Percentiles rank a stretch among this genome's conserved stretches.
Evolutionary conservation across 2,329 filamentous ascomycete species (phyloP).

Genomic region (Penicillium sp.): DNA sequence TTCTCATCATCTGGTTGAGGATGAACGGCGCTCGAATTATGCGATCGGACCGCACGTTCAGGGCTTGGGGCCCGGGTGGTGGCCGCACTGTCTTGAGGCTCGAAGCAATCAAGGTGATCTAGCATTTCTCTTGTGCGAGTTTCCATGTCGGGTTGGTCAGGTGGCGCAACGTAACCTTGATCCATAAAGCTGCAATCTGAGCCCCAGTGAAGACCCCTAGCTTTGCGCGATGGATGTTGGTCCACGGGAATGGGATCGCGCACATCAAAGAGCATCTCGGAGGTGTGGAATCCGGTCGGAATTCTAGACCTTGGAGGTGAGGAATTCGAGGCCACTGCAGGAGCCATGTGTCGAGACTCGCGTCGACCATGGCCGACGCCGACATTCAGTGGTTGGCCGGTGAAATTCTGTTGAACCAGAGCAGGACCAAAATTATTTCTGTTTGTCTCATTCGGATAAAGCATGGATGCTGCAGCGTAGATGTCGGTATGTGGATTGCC

Average conservation of each 20-base stretch:
- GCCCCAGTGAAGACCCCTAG: conserved; percentile 54
- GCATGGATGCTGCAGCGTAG: conserved; percentile 51
- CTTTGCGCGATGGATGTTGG: conserved; percentile 37
- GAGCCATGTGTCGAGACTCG: conserved; percentile 16
- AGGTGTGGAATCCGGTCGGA: conserved; percentile 31
- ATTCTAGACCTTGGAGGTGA: conserved; percentile 18
- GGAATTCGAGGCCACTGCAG: conserved; percentile 8
- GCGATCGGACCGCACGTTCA: conserved; percentile 20
- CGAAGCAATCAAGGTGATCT: conserved; percentile 53
- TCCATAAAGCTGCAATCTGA: conserved; percentile 61
- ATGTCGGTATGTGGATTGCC: conserved; percentile 44
- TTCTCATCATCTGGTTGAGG: conserved; percentile 17
- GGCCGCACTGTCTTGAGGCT: conserved; percentile 52
- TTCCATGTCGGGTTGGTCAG: conserved; percentile 54
- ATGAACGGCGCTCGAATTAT: conserved; percentile 5
- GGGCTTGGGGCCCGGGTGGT: conserved; percentile 58
- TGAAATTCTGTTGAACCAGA: conserved; percentile 26
- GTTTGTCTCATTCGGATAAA: conserved; percentile 34
- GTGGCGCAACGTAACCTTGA: conserved; percentile 55
- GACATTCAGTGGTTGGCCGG: conserved; percentile 17
- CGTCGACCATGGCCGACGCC: conserved; percentile 15
- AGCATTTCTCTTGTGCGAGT: conserved; percentile 52
- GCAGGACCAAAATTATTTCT: conserved; percentile 26
- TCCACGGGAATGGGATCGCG: conserved; percentile 30
- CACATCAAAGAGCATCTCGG: conserved; percentile 35